phyloP scores from a whole-genome alignment of 352 stramenopile species.

The Globisporangium splendens region DNA sequence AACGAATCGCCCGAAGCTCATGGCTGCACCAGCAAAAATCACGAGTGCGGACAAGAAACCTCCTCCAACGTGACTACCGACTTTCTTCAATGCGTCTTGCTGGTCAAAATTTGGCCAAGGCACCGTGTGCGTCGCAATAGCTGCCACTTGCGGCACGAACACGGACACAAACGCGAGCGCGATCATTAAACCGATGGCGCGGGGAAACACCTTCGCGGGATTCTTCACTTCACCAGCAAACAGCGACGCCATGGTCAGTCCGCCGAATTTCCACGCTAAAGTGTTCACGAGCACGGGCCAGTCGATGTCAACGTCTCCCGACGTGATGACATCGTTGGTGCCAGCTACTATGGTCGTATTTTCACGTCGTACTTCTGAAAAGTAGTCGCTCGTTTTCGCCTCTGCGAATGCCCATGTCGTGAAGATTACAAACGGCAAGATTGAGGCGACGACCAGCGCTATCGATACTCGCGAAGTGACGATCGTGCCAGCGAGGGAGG shows the following conservation, averaged over 20 bases:
- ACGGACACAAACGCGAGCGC: constrained; percentile 61
- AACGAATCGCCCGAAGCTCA: constrained; percentile 77
- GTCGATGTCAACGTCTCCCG: constrained; percentile 22
- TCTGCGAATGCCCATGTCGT: constrained; percentile 13
- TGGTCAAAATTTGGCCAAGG: not conserved
- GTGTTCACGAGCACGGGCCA: constrained; percentile 85
- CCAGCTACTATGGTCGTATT: constrained; percentile 2
- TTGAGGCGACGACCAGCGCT: constrained; percentile 8
- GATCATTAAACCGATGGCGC: constrained; percentile 68
- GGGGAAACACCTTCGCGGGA: constrained; percentile 63
- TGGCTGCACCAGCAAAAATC: not conserved
- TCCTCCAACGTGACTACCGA: constrained; percentile 4
- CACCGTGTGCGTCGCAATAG: constrained; percentile 29
- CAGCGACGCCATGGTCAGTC: constrained; percentile 74
- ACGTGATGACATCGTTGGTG: not conserved
- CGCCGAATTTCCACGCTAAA: constrained; percentile 94
- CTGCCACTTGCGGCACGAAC: constrained; percentile 74
- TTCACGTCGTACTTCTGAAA: constrained; percentile 3
- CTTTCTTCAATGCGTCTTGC: not conserved
- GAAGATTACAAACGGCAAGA: constrained; percentile 20
- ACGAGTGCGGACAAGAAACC: not conserved
- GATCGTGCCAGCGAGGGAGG: constrained; percentile 19
- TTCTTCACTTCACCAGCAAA: constrained; percentile 85
- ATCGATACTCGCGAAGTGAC: constrained; percentile 14
- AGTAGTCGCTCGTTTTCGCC: not conserved